These are phyloP conservation scores for Quercus mongolica DNA, from an alignment of 306 rosid genomes.

Conservation along the genomic window DNA sequence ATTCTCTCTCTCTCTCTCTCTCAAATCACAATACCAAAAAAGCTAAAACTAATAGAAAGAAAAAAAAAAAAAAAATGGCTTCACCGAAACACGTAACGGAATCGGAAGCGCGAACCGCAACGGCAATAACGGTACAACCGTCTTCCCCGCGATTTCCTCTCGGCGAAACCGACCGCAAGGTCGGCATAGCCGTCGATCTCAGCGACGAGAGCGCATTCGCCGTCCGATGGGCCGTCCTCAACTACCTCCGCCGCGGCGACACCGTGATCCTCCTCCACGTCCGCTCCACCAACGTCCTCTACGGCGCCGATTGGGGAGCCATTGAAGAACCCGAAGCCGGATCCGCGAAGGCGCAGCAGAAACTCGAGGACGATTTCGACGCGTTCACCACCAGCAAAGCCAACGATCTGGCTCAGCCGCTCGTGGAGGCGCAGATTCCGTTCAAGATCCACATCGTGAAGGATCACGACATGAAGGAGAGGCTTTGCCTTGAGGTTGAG, in stretches of 20 bases:
- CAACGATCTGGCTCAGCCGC: slow-evolving; percentile 59
- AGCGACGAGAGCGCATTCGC: slow-evolving; percentile 6
- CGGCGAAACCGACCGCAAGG: background rate
- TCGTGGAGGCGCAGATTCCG: slow-evolving; percentile 67
- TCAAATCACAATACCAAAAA: background rate
- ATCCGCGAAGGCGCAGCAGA: slow-evolving; percentile 46
- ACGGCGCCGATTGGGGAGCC: slow-evolving; percentile 17
- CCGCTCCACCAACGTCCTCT: slow-evolving; percentile 5
- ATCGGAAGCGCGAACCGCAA: background rate
- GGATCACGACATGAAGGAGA: slow-evolving; percentile 92
- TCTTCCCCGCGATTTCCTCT: background rate
- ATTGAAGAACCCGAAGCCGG: slow-evolving; percentile 2
- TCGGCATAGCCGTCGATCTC: slow-evolving; percentile 11
- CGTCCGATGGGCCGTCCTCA: slow-evolving; percentile 4
- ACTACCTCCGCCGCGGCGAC: slow-evolving; percentile 3
- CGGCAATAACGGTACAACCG: background rate
- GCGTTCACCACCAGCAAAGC: slow-evolving; percentile 68
- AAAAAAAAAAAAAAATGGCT: background rate
- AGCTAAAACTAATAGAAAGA: background rate
- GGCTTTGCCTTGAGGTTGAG: slow-evolving; percentile 93
- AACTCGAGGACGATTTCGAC: slow-evolving; percentile 74
- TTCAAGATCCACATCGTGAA: slow-evolving; percentile 86
- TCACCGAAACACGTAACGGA: slow-evolving; percentile 5
- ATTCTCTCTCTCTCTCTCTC: too few species aligned
- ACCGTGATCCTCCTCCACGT: slow-evolving; percentile 7